These are phyloP conservation scores for Plasmopara viticola DNA, from an alignment of 352 stramenopile species.

Conservation along the genomic window DNA sequence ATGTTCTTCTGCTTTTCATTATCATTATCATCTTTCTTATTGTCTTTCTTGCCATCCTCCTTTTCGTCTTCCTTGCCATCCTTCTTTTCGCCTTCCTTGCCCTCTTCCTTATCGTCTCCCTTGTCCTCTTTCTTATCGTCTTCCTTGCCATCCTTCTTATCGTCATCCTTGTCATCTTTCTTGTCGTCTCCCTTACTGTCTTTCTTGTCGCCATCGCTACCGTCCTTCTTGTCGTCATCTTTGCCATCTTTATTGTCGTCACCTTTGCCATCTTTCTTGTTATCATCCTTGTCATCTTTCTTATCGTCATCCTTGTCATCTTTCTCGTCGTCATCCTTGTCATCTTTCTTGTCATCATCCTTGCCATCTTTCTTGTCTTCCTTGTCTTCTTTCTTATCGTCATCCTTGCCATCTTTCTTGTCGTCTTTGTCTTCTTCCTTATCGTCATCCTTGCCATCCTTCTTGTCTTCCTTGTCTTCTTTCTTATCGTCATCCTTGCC, in stretches of 20 bases:
- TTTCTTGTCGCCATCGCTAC: too few relatives aligned
- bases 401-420: background rate
- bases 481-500: slow-evolving; percentile 3
- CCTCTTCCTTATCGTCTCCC: background rate
- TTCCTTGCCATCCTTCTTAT: background rate
- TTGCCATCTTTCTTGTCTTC: background rate
- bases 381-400: background rate
- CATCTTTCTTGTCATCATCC: background rate
- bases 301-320: background rate
- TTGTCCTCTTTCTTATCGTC: background rate
- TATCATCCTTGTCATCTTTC: background rate
- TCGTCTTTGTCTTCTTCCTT: background rate
- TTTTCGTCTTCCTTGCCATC: background rate
- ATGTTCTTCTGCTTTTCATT: background rate
- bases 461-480: slow-evolving; percentile 2
- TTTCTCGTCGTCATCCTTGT: background rate
- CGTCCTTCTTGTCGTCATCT: slow-evolving; percentile 2
- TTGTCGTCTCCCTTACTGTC: background rate
- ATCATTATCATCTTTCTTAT: background rate
- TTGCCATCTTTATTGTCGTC: slow-evolving; percentile 7
- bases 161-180: background rate
- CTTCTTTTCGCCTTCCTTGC: background rate
- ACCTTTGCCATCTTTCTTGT: slow-evolving; percentile 3
- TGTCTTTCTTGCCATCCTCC: background rate
- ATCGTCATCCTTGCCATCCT: background rate